A percentile compares a stretch with the other conserved stretches of the same genome.
These are phyloP conservation scores for Akanthomyces dipterigenus DNA, from an alignment of 2,329 filamentous ascomycete species.

Conservation along the genomic window DNA sequence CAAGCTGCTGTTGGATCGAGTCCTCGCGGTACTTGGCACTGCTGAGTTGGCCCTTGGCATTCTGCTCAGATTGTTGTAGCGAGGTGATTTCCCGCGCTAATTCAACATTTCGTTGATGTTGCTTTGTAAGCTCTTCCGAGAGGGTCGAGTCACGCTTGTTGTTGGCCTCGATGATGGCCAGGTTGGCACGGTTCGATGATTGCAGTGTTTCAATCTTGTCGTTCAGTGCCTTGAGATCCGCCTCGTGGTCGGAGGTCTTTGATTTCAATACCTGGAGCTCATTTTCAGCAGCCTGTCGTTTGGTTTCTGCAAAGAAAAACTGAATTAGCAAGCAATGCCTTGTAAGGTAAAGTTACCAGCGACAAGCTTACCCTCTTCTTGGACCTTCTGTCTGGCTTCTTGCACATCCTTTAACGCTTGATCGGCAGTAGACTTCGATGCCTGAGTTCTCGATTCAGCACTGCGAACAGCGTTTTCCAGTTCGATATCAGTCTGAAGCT, in stretches of 20 bases:
- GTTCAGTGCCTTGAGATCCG: slow-evolving; percentile 69
- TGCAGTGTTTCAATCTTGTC: slow-evolving; percentile 82
- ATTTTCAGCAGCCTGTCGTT: slow-evolving; percentile 67
- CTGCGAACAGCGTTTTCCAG: slow-evolving; percentile 83
- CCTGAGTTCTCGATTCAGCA: slow-evolving; percentile 74
- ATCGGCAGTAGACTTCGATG: slow-evolving; percentile 73
- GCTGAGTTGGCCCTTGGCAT: slow-evolving; percentile 70
- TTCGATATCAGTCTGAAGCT: slow-evolving; percentile 84
- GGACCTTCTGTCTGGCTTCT: slow-evolving; percentile 72
- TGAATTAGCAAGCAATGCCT: slow-evolving; percentile 5
- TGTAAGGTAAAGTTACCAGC: not conserved
- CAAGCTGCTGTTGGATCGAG: slow-evolving; percentile 81
- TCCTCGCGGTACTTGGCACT: slow-evolving; percentile 88
- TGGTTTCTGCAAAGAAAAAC: slow-evolving; percentile 54
- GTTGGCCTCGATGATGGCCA: slow-evolving; percentile 85
- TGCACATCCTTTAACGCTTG: slow-evolving; percentile 80
- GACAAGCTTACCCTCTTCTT: slow-evolving; percentile 63
- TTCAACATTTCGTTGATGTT: slow-evolving; percentile 82
- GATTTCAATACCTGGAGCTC: slow-evolving; percentile 75
- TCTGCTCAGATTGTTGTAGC: slow-evolving; percentile 78
- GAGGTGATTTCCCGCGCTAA: slow-evolving; percentile 74
- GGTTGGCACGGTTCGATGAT: slow-evolving; percentile 82
- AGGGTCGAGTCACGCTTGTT: slow-evolving; percentile 79
- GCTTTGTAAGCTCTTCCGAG: slow-evolving; percentile 76
- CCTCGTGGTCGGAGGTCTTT: slow-evolving; percentile 65